phyloP scores from a whole-genome alignment of 306 rosid species.

The Vigna unguiculata region DNA sequence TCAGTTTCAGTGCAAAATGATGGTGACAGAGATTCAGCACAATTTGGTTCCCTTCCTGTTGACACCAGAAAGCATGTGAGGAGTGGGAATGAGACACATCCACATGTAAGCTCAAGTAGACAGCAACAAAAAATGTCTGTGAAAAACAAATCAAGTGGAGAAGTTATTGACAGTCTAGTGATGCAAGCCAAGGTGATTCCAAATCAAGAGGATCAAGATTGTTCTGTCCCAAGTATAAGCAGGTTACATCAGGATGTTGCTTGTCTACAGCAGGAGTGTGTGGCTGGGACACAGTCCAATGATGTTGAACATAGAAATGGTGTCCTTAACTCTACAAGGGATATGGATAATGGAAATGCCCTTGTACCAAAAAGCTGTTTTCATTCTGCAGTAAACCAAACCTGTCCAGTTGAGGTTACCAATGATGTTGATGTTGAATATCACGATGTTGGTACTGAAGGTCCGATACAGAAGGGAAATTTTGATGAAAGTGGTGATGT shows the following conservation, averaged over 20 bases:
- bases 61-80: slow-evolving; percentile 4
- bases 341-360: slow-evolving; percentile 8
- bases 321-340: slow-evolving; percentile 15
- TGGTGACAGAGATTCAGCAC: not conserved
- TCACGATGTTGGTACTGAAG: not conserved
- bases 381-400: not conserved
- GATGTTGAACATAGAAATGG: not conserved
- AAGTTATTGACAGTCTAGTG: slow-evolving; percentile 12
- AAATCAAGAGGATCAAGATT: slow-evolving; percentile 21
- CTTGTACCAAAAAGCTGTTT: slow-evolving; percentile 4
- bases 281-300: not conserved
- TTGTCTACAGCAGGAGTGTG: not conserved
- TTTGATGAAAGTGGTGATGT: not conserved
- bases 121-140: not conserved
- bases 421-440: not conserved
- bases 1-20: not conserved
- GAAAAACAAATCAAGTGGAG: not conserved
- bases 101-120: slow-evolving; percentile 15
- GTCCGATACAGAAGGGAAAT: not conserved
- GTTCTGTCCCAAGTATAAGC: slow-evolving; percentile 18
- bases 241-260: slow-evolving; percentile 10
- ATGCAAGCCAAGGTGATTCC: slow-evolving; percentile 15
- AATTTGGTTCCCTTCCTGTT: not conserved
- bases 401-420: not conserved
- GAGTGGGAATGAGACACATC: not conserved